Conservation (phyloP, 164 flowering plant genomes). For the Annona cherimola region DNA sequence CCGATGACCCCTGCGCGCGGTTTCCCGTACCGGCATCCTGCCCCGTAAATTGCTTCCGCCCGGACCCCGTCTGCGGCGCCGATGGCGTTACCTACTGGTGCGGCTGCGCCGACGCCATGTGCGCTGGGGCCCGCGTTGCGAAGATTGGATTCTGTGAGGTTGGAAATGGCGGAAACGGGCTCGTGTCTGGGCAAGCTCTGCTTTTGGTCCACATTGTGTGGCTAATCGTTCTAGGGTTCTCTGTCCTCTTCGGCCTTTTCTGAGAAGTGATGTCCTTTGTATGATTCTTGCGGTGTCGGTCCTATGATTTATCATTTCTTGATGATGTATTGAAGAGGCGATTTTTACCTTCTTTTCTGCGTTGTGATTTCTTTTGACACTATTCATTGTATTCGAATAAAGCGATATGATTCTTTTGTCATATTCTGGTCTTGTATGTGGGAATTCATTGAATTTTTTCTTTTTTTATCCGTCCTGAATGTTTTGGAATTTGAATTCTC, state of each 20-base stretch:
- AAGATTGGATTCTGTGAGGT: conserved; percentile 57
- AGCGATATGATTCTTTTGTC: background rate
- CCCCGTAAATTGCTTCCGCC: conserved; percentile 54
- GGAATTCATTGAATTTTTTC: background rate
- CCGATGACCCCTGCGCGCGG: conserved; percentile 20
- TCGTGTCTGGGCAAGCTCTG: conserved; percentile 51
- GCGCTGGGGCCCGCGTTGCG: conserved; percentile 45
- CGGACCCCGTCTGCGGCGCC: conserved; percentile 70
- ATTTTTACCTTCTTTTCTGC: background rate
- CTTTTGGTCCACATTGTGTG: conserved; percentile 59
- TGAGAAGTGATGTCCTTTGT: background rate
- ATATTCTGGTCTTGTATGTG: background rate
- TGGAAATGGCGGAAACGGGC: conserved; percentile 39
- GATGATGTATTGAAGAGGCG: background rate
- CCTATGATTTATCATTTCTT: background rate
- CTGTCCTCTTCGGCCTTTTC: conserved; percentile 22
- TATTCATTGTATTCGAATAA: no score
- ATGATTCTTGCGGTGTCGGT: background rate
- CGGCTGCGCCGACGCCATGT: conserved; percentile 58
- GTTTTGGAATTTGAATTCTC: background rate
- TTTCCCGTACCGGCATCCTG: conserved; percentile 24
- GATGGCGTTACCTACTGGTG: conserved; percentile 80
- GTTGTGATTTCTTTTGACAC: background rate
- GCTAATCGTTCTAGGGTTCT: conserved; percentile 52
- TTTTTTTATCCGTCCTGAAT: no score